Base-by-base conservation (phyloP, 805 yeast genomes). In the Starmerella sirachaensis region DNA sequence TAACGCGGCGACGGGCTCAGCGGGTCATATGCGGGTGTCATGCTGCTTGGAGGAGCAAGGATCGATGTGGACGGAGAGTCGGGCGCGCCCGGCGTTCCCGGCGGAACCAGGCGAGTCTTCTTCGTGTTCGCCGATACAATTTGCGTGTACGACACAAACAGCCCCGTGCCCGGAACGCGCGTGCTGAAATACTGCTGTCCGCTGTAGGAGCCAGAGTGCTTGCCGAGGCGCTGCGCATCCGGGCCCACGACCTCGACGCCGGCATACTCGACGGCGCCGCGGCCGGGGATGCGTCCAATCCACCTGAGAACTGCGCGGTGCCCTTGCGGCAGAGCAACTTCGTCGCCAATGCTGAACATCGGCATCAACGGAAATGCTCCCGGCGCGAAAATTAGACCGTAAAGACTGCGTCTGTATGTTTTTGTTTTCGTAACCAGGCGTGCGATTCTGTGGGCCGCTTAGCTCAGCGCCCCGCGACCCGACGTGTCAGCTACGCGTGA, bases 171-270 rank as follows among this genome's bases (percentile, higher is more conserved):
- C 0, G 85, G 79, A 24, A 53, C 59, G 5, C 63, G 59, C 0
- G 86, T 82, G 4, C 64, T 62, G 53, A 86, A 86, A 55, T 85
- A 85, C 37, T 63, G 63, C 28, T 43, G 43, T 23, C 93, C 94
- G 40, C 77, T 70, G 31, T 76, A 84, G 29, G 71, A 69, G n/a
- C 98, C 98, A 38, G 74, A 70, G 53, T 88, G 91, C 57, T 83
- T 81, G 17, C 98, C 98, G 5, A 63, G 54, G 0, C 70, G 61
- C 28, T 72, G 68, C 1, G 74, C 76, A 6, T 40, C 41, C 22
- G 44, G 46, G 1, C 81, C 86, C n/a, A 74, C 51, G 29, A 88
- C 62, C 55, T 88, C 96, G 5, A 88, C 68, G 2, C 98, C 98
- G 5, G 86, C 94, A 62, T 76, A 88, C 9, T 66, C 64, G 0